Percentiles rank a stretch among this genome's conserved stretches.
Evolutionary conservation across 129 eudicot species (phyloP).

Genomic region (Flaveria linearis): DNA sequence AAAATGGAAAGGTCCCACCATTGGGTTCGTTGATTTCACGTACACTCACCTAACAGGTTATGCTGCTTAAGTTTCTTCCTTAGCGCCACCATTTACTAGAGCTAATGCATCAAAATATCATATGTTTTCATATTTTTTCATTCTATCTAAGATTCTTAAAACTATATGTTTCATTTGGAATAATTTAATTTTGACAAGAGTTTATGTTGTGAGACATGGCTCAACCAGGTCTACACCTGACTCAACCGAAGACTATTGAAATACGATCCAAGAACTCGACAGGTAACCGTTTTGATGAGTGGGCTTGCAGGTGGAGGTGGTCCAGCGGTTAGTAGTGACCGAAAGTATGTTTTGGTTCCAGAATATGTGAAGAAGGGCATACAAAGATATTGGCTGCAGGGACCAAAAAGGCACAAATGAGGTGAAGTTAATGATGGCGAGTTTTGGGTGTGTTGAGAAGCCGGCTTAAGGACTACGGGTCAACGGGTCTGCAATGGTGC

Average conservation of each 20-base stretch:
- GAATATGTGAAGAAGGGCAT: constrained; percentile 20
- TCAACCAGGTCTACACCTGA: constrained; percentile 32
- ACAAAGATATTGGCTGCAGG: constrained; percentile 32
- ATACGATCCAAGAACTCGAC: constrained; percentile 28
- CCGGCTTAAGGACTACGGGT: constrained; percentile 28
- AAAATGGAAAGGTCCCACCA: constrained; percentile 37
- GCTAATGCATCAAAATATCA: background rate
- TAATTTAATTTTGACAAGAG: background rate
- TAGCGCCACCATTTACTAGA: background rate
- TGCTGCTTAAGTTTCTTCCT: background rate
- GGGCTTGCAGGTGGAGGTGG: constrained; percentile 33
- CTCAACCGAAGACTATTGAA: constrained; percentile 35
- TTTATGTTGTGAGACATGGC: constrained; percentile 18
- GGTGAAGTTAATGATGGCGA: constrained; percentile 24
- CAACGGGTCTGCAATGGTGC: constrained; percentile 25
- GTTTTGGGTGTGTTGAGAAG: constrained; percentile 31
- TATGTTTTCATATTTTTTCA: background rate
- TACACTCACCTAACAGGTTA: constrained; percentile 48
- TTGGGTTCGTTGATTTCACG: constrained; percentile 40
- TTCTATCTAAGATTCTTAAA: background rate
- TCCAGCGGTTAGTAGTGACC: constrained; percentile 28
- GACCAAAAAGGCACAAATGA: constrained; percentile 34
- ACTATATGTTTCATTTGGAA: background rate
- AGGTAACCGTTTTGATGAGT: constrained; percentile 18
- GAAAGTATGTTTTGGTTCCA: constrained; percentile 30